Conservation (phyloP, 495 filamentous ascomycete genomes). For the Rhypophila decipiens region DNA sequence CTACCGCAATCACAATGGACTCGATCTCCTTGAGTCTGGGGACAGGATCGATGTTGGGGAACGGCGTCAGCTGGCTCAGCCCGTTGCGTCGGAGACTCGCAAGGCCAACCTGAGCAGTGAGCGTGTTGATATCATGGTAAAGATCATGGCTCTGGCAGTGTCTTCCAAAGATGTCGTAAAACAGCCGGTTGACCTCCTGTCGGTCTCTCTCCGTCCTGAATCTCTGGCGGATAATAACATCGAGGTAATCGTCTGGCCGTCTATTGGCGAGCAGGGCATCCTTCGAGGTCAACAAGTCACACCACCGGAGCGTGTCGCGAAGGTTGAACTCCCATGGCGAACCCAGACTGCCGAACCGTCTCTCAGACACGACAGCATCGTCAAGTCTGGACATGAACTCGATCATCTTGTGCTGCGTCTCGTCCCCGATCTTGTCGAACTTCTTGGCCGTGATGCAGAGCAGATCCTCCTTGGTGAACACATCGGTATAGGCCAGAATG, state of each 20-base stretch:
- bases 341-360: conserved; percentile 68
- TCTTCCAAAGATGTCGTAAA: conserved; percentile 36
- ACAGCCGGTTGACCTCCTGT: conserved; percentile 55
- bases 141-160: conserved; percentile 52
- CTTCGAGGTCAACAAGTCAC: conserved; percentile 59
- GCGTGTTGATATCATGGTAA: conserved; percentile 50
- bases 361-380: conserved; percentile 55
- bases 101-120: conserved; percentile 64
- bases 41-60: conserved; percentile 50
- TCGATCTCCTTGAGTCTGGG: conserved; percentile 64
- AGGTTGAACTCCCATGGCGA: conserved; percentile 98
- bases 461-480: conserved; percentile 74
- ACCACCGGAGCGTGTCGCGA: conserved; percentile 85
- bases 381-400: conserved; percentile 75
- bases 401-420: conserved; percentile 58
- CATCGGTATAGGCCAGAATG: conserved; percentile 92
- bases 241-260: conserved; percentile 61
- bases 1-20: conserved; percentile 78
- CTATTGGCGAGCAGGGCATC: conserved; percentile 47
- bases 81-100: conserved; percentile 58
- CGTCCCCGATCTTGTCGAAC: conserved; percentile 55
- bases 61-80: conserved; percentile 47
- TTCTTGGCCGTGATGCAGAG: conserved; percentile 70
- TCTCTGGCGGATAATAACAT: conserved; percentile 80
- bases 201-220: conserved; percentile 71